These are phyloP conservation scores for Talaromyces rugulosus DNA, from an alignment of 2,329 filamentous ascomycete species.

Conservation along the genomic window DNA sequence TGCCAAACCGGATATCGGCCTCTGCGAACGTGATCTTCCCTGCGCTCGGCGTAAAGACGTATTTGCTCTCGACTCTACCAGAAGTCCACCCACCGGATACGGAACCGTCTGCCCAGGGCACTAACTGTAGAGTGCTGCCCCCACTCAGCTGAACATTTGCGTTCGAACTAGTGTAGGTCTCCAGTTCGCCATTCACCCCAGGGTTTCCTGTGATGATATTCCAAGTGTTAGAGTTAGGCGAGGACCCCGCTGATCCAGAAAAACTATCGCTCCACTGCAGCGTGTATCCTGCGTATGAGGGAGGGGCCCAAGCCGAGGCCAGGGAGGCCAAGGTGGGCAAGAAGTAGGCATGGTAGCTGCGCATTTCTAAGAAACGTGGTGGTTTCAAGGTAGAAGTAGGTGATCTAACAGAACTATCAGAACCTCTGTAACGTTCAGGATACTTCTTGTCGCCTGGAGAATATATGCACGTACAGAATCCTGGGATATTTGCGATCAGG, in stretches of 20 bases:
- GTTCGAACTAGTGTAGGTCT: conserved; percentile 10
- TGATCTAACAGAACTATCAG: no score
- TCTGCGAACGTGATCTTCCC: conserved; percentile 7
- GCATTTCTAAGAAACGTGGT: no score
- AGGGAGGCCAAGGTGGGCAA: conserved; percentile 2
- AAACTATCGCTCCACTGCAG: conserved; percentile 9
- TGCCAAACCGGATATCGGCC: conserved; percentile 11
- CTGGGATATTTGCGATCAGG: no score
- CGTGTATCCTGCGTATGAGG: conserved; percentile 9
- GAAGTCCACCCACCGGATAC: conserved; percentile 12
- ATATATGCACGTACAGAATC: no score
- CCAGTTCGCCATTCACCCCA: conserved; percentile 9
- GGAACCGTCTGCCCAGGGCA: conserved; percentile 9
- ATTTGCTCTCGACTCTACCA: conserved; percentile 10
- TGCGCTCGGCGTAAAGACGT: conserved; percentile 8
- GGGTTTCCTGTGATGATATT: conserved; percentile 11
- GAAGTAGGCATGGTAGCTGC: neutral
- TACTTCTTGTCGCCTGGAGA: no score
- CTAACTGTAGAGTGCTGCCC: conserved; percentile 9
- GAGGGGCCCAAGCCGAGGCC: conserved; percentile 7
- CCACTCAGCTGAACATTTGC: conserved; percentile 9
- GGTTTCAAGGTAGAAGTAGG: no score
- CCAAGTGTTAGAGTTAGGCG: conserved; percentile 9
- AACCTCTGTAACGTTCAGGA: no score
- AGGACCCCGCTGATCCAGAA: neutral